Evolutionary conservation across 1,284 basidiomycete species (phyloP).

Genomic region (Marasmius fiardii): DNA sequence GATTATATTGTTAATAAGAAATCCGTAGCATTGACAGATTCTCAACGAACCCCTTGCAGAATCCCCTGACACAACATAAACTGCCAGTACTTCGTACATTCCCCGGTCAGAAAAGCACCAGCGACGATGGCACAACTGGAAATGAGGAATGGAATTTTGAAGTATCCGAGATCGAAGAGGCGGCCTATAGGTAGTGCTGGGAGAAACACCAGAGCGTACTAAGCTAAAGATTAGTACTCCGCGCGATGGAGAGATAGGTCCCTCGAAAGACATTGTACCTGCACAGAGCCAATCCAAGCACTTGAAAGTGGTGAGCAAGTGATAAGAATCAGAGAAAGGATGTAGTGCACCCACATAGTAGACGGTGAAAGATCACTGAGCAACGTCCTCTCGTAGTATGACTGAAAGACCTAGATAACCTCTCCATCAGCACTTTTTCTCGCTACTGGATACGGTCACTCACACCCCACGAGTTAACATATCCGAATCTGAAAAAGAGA

Average conservation of each 20-base stretch:
- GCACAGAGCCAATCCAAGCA: conserved; percentile 1
- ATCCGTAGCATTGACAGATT: conserved; percentile 16
- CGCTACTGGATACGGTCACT: background rate
- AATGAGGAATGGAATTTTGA: conserved; percentile 34
- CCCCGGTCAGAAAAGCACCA: conserved; percentile 43
- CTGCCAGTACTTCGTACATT: conserved; percentile 49
- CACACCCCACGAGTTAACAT: conserved; percentile 7
- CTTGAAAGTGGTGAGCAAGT: background rate
- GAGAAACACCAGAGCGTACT: conserved; percentile 30
- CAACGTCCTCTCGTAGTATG: background rate
- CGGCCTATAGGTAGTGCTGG: conserved; percentile 37
- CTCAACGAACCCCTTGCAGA: conserved; percentile 31
- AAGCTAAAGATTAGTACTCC: background rate
- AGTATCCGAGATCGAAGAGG: conserved; percentile 48
- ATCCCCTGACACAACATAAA: conserved; percentile 46
- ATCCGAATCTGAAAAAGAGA: conserved; percentile 1
- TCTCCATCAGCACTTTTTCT: background rate
- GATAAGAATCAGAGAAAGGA: background rate
- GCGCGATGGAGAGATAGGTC: background rate
- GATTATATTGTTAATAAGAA: background rate
- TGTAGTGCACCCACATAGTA: background rate
- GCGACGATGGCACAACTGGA: conserved; percentile 38
- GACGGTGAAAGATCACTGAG: background rate
- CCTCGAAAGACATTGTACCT: background rate
- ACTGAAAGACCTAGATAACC: background rate